phyloP scores from a whole-genome alignment of 129 eudicot species.

The Lactuca saligna region DNA sequence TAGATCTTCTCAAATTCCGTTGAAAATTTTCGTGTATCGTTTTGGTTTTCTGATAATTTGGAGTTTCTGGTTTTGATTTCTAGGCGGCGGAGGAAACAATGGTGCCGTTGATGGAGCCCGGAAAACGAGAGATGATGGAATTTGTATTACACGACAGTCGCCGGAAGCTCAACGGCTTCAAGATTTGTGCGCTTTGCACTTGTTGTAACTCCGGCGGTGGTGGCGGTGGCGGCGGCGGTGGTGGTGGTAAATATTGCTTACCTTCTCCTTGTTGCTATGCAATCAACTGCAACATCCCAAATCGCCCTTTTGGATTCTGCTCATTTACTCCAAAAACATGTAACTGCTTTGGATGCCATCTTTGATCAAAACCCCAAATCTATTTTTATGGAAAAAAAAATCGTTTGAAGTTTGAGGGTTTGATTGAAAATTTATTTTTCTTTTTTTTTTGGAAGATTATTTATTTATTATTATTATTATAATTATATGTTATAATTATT shows the following conservation, averaged over 20 bases:
- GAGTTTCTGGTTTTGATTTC: slow-evolving; percentile 4
- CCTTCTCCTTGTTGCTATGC: slow-evolving; percentile 95
- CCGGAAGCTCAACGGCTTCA: slow-evolving; percentile 63
- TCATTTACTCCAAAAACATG: slow-evolving; percentile 83
- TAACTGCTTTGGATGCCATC: slow-evolving; percentile 75
- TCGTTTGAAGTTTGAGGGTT: slow-evolving; percentile 9
- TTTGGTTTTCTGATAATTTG: not conserved
- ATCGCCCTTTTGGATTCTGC: slow-evolving; percentile 88
- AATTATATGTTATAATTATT: not conserved
- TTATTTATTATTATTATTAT: slow-evolving; percentile 17
- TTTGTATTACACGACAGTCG: slow-evolving; percentile 54
- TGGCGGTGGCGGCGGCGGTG: slow-evolving; percentile 31
- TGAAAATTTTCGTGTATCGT: not conserved
- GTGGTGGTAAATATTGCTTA: slow-evolving; percentile 50
- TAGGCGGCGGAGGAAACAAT: slow-evolving; percentile 50
- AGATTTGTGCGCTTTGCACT: slow-evolving; percentile 79
- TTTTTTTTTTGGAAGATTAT: slow-evolving; percentile 7
- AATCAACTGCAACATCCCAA: slow-evolving; percentile 84
- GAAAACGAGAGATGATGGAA: slow-evolving; percentile 33
- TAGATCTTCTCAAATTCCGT: slow-evolving; percentile 13
- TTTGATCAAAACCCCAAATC: slow-evolving; percentile 20
- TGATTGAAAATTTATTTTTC: slow-evolving; percentile 9
- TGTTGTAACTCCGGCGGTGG: slow-evolving; percentile 42
- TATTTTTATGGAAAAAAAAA: not conserved
- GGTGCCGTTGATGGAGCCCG: slow-evolving; percentile 63